Base-by-base conservation (phyloP, 352 stramenopile species). In the Phytophthora aleatoria region DNA sequence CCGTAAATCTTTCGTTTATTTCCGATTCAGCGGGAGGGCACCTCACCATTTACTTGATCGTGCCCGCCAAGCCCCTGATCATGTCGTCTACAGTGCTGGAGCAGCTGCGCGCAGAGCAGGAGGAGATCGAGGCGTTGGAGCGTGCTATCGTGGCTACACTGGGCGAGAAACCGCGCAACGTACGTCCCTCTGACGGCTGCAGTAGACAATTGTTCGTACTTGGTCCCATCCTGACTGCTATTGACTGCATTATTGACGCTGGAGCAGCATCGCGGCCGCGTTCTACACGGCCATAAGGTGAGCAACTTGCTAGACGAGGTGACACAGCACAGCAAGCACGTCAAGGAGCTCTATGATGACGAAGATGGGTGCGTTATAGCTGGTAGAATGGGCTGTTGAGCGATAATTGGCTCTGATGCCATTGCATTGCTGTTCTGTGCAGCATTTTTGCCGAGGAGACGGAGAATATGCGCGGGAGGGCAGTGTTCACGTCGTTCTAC, bases 31-130 rank as follows among this genome's bases (percentile, higher is more conserved):
- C 26, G 11, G 9, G 33, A 64, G 35, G 16, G 13, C 49, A 35
- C 30, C 50, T 7, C 42, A 12, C 42, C 52, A 58, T 39, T 54
- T 58, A 64, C 12, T 47, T 24, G 44, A 63, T 51, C 38, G 28
- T 42, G 9, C 33, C 56, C 13, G n/a, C 28, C 27, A 1, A 30
- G 27, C 45, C 24, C 38, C 16, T 42, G 44, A 43, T 33, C 47
- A 96, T 96, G 88, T 91, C 88, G 77, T 94, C 86, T 36, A 92
- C 87, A 16, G 82, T 91, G 56, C 62, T 96, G 60, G 88, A 96
- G 76, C 85, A 94, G 60, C 80, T 94, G 35, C 84, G 88, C 44
- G 73, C 83, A 7, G 84, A 86, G 38, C 85, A 94, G 54, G 88
- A 96, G 67, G 81, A 89, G 64, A 81, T 95, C 41, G 88, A 96